Evolutionary conservation across 768 basidiomycete species (phyloP), one percentile per base, ranked within the genome.

Genomic region (Leccinum sublutescens): DNA sequence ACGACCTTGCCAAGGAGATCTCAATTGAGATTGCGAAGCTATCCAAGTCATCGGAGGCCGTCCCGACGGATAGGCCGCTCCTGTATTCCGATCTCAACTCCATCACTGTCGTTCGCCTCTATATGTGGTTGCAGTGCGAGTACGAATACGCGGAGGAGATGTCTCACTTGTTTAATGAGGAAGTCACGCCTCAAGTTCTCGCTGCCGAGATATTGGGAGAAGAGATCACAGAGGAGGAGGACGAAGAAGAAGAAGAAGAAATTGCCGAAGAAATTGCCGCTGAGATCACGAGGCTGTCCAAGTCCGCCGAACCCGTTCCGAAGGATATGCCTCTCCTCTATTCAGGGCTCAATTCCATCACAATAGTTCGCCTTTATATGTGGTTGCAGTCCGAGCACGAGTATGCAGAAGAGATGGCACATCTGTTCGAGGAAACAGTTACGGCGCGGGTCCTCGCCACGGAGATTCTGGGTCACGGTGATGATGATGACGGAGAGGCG

Each of bases 61-160:
- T 77, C 31, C 65, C 68, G 11, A 67, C 65, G 50, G 71, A 75
- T 62, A 65, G 63, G 31, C 69, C 76, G 2, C 68, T 77, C 27
- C 64, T 71, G 34, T 69, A 71, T 58, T 66, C 70, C 0, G 74
- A 73, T 47, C 71, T 77, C 50, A 71, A 72, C 36, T 68, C 72
- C 40, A 66, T 66, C 60, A 73, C 69, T 6, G 62, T 72, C 7
- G 66, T 70, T 19, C 64, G 67, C 33, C 63, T 76, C 27, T 64
- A 69, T 61, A 64, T 69, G 65, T 75, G 74, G 74, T 59, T 75
- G 57, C 74, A 72, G 59, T 73, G 68, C 25, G 70, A 68, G 27
- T 59, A 68, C 54, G 71, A 75, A 53, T 74, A 70, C 49, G 64
- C 58, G 12, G 72, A 68, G 23, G 68, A 70, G 54, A 65, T 72